These are phyloP conservation scores for Chlorella variabilis DNA, from an alignment of 163 green algal species.

Conservation along the genomic window DNA sequence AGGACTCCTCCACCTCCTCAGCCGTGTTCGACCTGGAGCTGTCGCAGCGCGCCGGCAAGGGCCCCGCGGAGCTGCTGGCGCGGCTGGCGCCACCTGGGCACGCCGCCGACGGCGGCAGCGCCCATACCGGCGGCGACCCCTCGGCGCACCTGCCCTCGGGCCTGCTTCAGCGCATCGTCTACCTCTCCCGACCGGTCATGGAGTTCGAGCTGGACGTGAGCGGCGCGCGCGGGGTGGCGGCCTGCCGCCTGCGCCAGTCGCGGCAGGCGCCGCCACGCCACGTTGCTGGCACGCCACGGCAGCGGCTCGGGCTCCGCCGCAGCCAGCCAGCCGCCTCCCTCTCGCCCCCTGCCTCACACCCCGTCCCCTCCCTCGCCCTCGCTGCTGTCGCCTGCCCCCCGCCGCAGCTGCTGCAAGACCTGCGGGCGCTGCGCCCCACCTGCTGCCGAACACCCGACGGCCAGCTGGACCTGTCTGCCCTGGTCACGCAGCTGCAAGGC, in stretches of 20 bases:
- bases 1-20: slow-evolving; percentile 49
- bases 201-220: slow-evolving; percentile 47
- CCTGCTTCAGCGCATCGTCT: slow-evolving; percentile 42
- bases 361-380: not conserved
- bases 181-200: slow-evolving; percentile 40
- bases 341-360: not conserved
- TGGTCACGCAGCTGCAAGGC: slow-evolving; percentile 39
- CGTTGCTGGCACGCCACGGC: too few species aligned
- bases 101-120: not conserved
- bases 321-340: too few species aligned
- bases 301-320: too few species aligned
- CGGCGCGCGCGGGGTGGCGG: not conserved
- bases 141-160: slow-evolving; percentile 18
- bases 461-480: slow-evolving; percentile 14
- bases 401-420: slow-evolving; percentile 42
- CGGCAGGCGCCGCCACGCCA: too few species aligned
- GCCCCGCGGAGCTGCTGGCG: slow-evolving; percentile 1
- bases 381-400: not conserved
- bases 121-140: not conserved
- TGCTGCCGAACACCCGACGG: not conserved
- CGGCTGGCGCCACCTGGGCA: not conserved
- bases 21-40: slow-evolving; percentile 54
- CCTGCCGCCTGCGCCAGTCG: too few species aligned
- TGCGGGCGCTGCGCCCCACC: slow-evolving; percentile 6
- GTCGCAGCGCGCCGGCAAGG: slow-evolving; percentile 1